phyloP scores from a whole-genome alignment of 2,329 filamentous ascomycete species.

The Teratosphaeria nubilosa region DNA sequence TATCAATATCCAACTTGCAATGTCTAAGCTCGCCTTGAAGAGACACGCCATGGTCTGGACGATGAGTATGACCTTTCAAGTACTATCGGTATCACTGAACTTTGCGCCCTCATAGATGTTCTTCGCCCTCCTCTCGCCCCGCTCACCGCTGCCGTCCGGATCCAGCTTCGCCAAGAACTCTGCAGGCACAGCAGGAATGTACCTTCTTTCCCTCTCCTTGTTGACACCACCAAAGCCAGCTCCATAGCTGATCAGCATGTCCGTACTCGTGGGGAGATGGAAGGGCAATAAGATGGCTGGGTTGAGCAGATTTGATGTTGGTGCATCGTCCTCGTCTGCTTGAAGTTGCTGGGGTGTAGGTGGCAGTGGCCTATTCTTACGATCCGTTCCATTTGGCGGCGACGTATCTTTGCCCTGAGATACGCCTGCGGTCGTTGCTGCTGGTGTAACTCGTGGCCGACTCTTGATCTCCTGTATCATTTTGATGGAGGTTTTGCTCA shows the following conservation, averaged over 20 bases:
- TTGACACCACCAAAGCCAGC: conserved; percentile 91
- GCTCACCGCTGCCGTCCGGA: conserved; percentile 27
- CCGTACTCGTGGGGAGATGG: conserved; percentile 85
- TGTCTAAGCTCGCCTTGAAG: no score
- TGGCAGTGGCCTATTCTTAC: conserved; percentile 4
- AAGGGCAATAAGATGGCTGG: conserved; percentile 90
- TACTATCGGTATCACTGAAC: conserved; percentile 17
- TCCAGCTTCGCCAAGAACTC: conserved; percentile 89
- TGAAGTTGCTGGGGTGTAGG: conserved; percentile 8
- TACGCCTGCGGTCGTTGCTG: conserved; percentile 5
- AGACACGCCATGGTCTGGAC: background rate
- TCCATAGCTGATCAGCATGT: conserved; percentile 93
- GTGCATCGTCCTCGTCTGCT: conserved; percentile 54
- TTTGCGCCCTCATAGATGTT: conserved; percentile 25
- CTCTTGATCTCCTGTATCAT: conserved; percentile 72
- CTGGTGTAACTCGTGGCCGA: conserved; percentile 26
- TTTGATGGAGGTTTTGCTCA: conserved; percentile 80
- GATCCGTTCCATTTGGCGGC: background rate
- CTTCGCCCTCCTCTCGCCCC: conserved; percentile 15
- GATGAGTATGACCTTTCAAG: background rate
- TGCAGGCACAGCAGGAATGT: conserved; percentile 87
- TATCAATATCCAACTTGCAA: no score
- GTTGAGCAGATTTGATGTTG: conserved; percentile 70
- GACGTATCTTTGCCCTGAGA: conserved; percentile 3
- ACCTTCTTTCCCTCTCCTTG: conserved; percentile 82